These are phyloP conservation scores for Helianthus annuus DNA, from an alignment of 129 eudicot species.

Conservation along the genomic window DNA sequence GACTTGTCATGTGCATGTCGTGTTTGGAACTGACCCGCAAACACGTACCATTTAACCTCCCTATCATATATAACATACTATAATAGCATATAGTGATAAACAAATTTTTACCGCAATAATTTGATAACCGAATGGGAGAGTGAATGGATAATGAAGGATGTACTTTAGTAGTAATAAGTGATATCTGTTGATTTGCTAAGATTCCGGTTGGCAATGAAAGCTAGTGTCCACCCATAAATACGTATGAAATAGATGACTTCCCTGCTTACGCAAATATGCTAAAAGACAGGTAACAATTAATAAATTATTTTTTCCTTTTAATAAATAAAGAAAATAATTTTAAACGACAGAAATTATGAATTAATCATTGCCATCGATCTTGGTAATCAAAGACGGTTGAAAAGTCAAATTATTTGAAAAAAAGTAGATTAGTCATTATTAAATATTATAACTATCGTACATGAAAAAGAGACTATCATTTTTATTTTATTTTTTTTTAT, in stretches of 20 bases:
- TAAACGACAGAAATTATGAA: neutral
- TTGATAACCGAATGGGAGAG: neutral
- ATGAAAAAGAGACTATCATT: too few species aligned
- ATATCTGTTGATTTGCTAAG: constrained; percentile 22
- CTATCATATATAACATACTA: too few species aligned
- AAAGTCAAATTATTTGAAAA: neutral
- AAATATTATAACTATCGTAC: too few species aligned
- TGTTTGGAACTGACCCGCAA: too few species aligned
- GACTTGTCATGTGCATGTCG: too few species aligned
- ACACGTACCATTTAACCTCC: too few species aligned
- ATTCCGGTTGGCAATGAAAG: constrained; percentile 26
- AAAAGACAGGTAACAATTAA: constrained; percentile 24
- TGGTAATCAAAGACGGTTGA: neutral
- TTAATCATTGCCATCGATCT: neutral
- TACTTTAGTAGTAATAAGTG: constrained; percentile 13
- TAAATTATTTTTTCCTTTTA: neutral
- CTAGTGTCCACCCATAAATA: constrained; percentile 28
- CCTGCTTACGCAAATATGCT: constrained; percentile 34
- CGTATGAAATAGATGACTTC: constrained; percentile 36
- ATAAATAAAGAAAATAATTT: neutral
- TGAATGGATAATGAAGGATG: constrained; percentile 13
- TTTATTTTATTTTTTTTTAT: too few species aligned
- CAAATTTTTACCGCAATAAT: neutral
- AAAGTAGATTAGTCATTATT: too few species aligned
- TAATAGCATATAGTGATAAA: neutral